Conservation (phyloP, 1,139 yeast genomes). For the Yamadazyma buinensis region DNA sequence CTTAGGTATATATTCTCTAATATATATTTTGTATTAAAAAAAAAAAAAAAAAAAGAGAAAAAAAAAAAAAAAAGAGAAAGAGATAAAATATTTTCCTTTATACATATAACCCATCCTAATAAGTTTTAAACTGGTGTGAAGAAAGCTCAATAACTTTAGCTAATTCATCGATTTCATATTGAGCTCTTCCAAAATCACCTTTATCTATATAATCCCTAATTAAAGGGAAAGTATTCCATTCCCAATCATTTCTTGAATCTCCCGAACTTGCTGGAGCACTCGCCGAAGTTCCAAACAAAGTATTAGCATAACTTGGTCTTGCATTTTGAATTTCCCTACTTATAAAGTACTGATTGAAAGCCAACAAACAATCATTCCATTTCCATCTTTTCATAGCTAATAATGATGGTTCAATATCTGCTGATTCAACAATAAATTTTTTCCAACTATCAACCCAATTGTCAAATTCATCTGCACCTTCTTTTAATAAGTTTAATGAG, state of each 20-base stretch:
- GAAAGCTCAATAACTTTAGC: constrained; percentile 32
- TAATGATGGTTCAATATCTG: constrained; percentile 63
- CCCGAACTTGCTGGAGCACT: constrained; percentile 43
- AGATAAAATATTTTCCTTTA: background rate
- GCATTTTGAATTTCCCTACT: constrained; percentile 41
- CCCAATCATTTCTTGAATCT: constrained; percentile 25
- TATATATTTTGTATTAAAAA: background rate
- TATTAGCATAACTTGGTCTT: constrained; percentile 67
- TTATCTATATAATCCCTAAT: constrained; percentile 60
- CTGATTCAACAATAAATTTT: constrained; percentile 27
- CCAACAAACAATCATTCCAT: constrained; percentile 68
- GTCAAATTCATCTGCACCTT: constrained; percentile 24
- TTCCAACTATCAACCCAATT: constrained; percentile 57
- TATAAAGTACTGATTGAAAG: constrained; percentile 52
- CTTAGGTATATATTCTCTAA: too few species aligned
- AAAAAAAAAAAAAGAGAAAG: background rate
- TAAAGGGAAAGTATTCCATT: constrained; percentile 73
- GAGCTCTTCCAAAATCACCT: constrained; percentile 53
- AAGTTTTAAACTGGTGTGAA: constrained; percentile 10
- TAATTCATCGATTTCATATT: constrained; percentile 48
- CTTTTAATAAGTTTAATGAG: constrained; percentile 22
- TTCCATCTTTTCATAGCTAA: constrained; percentile 70
- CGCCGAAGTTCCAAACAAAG: constrained; percentile 66
- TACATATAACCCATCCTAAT: constrained; percentile 1
- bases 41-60: background rate